A percentile compares a stretch with the other conserved stretches of the same genome.
phyloP scores from a whole-genome alignment of 768 basidiomycete species.

The Russula olivacea region DNA sequence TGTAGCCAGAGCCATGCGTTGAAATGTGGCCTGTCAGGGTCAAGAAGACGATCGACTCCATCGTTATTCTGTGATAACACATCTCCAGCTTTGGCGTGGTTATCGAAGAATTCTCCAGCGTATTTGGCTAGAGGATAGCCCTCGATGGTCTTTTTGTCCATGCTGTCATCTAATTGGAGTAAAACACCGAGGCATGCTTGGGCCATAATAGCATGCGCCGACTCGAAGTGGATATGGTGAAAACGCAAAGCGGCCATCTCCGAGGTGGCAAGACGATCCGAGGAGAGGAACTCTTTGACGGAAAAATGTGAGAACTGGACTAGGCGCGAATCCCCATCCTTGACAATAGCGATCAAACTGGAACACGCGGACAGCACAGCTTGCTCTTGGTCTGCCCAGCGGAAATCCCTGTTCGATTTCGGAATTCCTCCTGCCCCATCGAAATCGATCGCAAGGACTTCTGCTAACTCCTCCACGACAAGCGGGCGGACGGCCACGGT shows the following conservation, averaged over 20 bases:
- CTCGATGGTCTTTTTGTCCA: background rate
- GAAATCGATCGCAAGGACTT: background rate
- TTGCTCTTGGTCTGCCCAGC: background rate
- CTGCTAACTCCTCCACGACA: background rate
- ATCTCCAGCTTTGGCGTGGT: background rate
- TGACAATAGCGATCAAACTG: background rate
- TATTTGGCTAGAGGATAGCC: background rate
- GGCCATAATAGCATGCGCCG: background rate
- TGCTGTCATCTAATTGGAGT: background rate
- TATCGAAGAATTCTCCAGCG: background rate
- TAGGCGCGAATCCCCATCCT: background rate
- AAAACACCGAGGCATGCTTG: background rate
- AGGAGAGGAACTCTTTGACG: background rate
- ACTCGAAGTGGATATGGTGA: background rate
- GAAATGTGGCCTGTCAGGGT: background rate
- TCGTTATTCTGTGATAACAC: background rate
- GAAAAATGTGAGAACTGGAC: background rate
- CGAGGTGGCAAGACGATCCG: background rate
- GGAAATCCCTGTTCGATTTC: background rate
- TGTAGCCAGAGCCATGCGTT: background rate
- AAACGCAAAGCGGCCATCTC: background rate
- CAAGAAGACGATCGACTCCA: background rate
- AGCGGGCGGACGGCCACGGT: too few species aligned
- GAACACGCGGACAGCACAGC: background rate
- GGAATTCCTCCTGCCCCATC: background rate